Evolutionary conservation across 805 yeast species (phyloP), one percentile per base, ranked within the genome.

Genomic region (Saccharomycopsis lassenensis): DNA sequence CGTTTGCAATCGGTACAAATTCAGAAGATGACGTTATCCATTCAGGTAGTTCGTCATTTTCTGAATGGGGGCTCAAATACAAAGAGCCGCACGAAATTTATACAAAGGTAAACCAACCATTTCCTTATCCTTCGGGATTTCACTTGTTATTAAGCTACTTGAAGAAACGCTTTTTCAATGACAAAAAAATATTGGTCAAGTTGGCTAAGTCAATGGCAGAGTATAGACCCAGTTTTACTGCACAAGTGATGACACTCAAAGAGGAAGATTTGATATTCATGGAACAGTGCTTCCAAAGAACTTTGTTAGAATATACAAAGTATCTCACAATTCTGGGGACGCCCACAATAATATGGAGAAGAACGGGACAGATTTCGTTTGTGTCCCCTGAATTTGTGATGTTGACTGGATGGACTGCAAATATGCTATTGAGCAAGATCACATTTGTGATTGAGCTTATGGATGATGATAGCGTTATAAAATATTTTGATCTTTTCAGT

Each of bases 261-360:
- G 94, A 84, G 48, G 93, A 83, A 28, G 98, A 89, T 55, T 65
- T 87, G 56, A 81, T 89, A 2, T 89, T 89, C 52, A 85, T 91
- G 80, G 98, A 89, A 53, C 94, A 89, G 59, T 83, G 95, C 48
- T 89, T 87, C 59, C 97, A 89, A 56, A 63, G 98, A 30, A 86
- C 97, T 0, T 61, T 89, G 24, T 60, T 89, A 29, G 95, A 93
- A 43, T 89, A 86, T 54, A 87, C 85, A 42, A 81, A 78, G 54
- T 82, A 83, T 53, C 80, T 91, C 26, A 67, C 75, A 16, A 74
- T 81, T 15, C 74, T 85, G 23, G 96, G 96, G 0, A 89, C 96
- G 0, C 97, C 97, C 2, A 86, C 95, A 0, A 71, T 89, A 16
- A 89, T 86, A 3, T 89, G 97, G 97, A 65, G 98, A 46, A 67